These are phyloP conservation scores for Cicer yamashitae DNA, from an alignment of 306 rosid genomes.

Conservation along the genomic window DNA sequence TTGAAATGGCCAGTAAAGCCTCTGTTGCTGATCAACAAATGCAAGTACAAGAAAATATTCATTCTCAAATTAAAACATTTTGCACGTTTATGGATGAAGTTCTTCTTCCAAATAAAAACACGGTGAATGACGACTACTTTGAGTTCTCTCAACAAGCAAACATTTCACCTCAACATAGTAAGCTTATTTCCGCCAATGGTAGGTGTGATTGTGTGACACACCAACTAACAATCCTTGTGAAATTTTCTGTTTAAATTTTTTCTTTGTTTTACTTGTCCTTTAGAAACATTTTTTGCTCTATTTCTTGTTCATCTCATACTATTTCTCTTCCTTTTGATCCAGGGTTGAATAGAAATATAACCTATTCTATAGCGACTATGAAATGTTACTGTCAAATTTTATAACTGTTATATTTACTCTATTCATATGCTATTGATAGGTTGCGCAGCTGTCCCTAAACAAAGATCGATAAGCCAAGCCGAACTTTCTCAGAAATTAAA, in stretches of 20 bases:
- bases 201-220: constrained; percentile 41
- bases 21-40: constrained; percentile 72
- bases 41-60: constrained; percentile 87
- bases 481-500: constrained; percentile 67
- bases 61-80: constrained; percentile 67
- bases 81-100: constrained; percentile 74
- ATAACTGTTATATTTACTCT: background rate
- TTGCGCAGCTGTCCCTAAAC: constrained; percentile 71
- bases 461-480: constrained; percentile 47
- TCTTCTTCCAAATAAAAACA: constrained; percentile 61
- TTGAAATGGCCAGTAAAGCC: constrained; percentile 77
- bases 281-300: background rate
- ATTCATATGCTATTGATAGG: constrained; percentile 44
- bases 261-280: background rate
- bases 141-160: constrained; percentile 55
- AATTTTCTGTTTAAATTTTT: constrained; percentile 21
- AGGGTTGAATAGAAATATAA: constrained; percentile 13
- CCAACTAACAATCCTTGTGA: constrained; percentile 48
- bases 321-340: constrained; percentile 26
- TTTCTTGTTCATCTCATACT: background rate
- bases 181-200: constrained; percentile 68
- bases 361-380: background rate
- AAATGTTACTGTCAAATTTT: background rate
- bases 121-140: constrained; percentile 42
- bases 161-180: constrained; percentile 51